Conservation (phyloP, 1,284 basidiomycete genomes). For the Tylopilus sp. region DNA sequence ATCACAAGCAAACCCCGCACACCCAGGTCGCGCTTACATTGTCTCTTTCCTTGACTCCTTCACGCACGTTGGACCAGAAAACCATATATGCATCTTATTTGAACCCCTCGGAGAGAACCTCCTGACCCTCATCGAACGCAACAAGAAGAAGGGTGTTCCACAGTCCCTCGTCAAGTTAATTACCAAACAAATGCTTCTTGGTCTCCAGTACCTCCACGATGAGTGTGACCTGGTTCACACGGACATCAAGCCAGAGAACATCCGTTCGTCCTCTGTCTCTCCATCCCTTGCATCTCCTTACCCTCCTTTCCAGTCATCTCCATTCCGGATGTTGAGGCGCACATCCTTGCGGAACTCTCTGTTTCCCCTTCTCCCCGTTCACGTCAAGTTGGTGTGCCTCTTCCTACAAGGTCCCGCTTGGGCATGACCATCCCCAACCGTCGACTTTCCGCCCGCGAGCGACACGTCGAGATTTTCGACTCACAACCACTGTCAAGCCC, state of each 20-base stretch:
- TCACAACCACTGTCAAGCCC: conserved; percentile 69
- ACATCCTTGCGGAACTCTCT: conserved; percentile 64
- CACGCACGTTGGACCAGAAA: conserved; percentile 59
- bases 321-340: conserved; percentile 69
- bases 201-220: conserved; percentile 88
- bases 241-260: conserved; percentile 92
- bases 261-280: conserved; percentile 41
- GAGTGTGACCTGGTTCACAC: conserved; percentile 86
- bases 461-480: conserved; percentile 73
- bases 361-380: conserved; percentile 64
- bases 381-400: conserved; percentile 66
- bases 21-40: conserved; percentile 67
- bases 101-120: conserved; percentile 90
- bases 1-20: conserved; percentile 64
- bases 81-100: conserved; percentile 88
- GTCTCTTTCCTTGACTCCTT: conserved; percentile 90
- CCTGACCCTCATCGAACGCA: conserved; percentile 78
- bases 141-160: conserved; percentile 84
- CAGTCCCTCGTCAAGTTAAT: conserved; percentile 79
- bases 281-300: conserved; percentile 22
- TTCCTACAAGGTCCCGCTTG: conserved; percentile 50
- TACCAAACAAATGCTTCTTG: conserved; percentile 78
- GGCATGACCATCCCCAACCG: conserved; percentile 57
- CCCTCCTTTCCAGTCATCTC: conserved; percentile 54
- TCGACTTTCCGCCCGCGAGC: conserved; percentile 42